Conservation (phyloP, 2,329 filamentous ascomycete genomes). For the Setomelanomma holmii region DNA sequence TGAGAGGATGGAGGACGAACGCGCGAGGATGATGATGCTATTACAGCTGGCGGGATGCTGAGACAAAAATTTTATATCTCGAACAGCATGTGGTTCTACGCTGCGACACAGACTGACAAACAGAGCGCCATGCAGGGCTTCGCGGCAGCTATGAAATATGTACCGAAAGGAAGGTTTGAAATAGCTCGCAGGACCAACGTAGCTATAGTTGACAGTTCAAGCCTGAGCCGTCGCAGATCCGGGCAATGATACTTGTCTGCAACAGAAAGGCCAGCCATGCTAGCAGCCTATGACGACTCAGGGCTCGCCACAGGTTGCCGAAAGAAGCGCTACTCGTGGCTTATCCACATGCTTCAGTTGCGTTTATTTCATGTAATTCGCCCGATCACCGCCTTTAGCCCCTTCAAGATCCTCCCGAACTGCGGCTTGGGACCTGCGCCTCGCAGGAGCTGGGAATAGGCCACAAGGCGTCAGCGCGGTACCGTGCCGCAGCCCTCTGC, state of each 20-base stretch:
- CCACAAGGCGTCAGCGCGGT: slow-evolving; percentile 9
- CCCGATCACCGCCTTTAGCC: slow-evolving; percentile 1
- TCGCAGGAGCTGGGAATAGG: slow-evolving; percentile 15
- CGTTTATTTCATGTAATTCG: background rate
- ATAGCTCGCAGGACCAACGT: slow-evolving; percentile 24
- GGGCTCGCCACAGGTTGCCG: too few species aligned
- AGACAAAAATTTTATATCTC: slow-evolving; percentile 6
- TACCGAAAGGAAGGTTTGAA: slow-evolving; percentile 14
- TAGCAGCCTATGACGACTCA: slow-evolving; percentile 16
- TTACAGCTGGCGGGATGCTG: background rate
- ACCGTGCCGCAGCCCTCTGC: slow-evolving; percentile 9
- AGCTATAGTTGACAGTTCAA: slow-evolving; percentile 32
- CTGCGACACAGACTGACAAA: slow-evolving; percentile 24
- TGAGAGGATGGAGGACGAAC: background rate
- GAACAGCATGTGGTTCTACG: slow-evolving; percentile 18
- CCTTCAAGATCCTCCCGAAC: slow-evolving; percentile 7
- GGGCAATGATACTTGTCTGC: slow-evolving; percentile 20
- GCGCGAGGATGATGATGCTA: background rate
- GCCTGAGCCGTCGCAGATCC: slow-evolving; percentile 33
- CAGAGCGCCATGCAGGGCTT: slow-evolving; percentile 19
- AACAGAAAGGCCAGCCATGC: slow-evolving; percentile 20
- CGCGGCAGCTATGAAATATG: slow-evolving; percentile 12
- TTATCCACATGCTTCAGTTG: background rate
- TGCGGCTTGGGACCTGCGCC: slow-evolving; percentile 19
- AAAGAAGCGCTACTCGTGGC: background rate